A percentile compares a stretch with the other conserved stretches of the same genome.
Evolutionary conservation across 306 rosid species (phyloP).

Genomic region (Prunus padus): DNA sequence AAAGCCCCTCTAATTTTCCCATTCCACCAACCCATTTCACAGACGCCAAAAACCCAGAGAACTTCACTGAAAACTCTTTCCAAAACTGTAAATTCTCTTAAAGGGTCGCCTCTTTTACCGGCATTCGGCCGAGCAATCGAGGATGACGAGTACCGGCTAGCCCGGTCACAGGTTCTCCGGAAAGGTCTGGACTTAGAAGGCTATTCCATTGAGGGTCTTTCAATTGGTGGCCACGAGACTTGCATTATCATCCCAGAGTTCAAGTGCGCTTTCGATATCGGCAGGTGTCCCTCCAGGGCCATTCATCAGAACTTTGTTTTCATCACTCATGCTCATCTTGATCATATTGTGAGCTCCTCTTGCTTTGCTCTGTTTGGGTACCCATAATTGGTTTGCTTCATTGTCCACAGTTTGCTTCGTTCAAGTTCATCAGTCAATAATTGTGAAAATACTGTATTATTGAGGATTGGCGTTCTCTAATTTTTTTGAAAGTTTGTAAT

Average conservation of each 20-base stretch:
- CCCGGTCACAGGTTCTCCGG: conserved; percentile 69
- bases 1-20: conserved; percentile 55
- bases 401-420: background rate
- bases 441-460: background rate
- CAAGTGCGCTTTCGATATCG: conserved; percentile 88
- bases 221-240: conserved; percentile 94
- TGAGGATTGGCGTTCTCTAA: no score
- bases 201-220: conserved; percentile 66
- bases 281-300: conserved; percentile 80
- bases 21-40: conserved; percentile 46
- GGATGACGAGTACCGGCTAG: conserved; percentile 86
- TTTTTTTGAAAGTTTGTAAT: background rate
- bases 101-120: conserved; percentile 62
- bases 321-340: conserved; percentile 96
- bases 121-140: conserved; percentile 65
- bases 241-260: conserved; percentile 86
- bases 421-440: background rate
- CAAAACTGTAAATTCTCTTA: conserved; percentile 38
- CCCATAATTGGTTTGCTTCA: background rate
- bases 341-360: conserved; percentile 79
- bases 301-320: conserved; percentile 81
- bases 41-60: conserved; percentile 31
- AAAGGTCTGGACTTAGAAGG: conserved; percentile 85
- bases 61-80: conserved; percentile 37
- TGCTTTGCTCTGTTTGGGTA: background rate